Base-by-base conservation (phyloP, 495 filamentous ascomycete genomes). In the Trichoderma erinaceum region DNA sequence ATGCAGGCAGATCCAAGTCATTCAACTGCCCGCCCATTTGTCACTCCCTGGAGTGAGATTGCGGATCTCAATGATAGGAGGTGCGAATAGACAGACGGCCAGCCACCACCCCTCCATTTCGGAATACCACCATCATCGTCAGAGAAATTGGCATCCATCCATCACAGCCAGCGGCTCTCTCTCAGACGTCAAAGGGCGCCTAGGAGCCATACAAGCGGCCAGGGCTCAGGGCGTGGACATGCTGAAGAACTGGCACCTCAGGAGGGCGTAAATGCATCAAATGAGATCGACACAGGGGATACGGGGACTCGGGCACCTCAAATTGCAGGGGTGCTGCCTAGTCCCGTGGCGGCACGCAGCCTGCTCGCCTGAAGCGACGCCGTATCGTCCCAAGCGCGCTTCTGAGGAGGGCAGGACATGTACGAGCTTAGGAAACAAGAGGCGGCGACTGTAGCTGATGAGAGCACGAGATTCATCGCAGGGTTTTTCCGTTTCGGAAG, bases 401-500 rank as follows among this genome's bases (percentile, higher is more conserved):
- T 6, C n/a, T 25, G 50, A 21, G 29, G 56, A 61, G 23, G 25
- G 35, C 44, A n/a, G 44, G n/a, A 48, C 4, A n/a, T 48, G 44
- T n/a, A 16, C 44, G 25, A 29, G 16, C 16, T 8, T 11, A 13
- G 56, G 12, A 25, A 11, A 32, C 56, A 12, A 61, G 56, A 29
- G 27, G 56, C 29, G 25, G 25, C 29, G 56, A 32, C 12, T 27
- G 56, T 5, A 61, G 25, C 1, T 12, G 27, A 32, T 23, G 56
- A 32, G 25, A 32, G 56, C 3, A 29, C 56, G 12, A 61, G 27
- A 61, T 8, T 29, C 15, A 6, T 61, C 56, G 56, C 56, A 15
- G 56, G 16, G 56, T 32, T 61, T 61, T 61, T 61, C 56, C 56
- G 56, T 32, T 61, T 61, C 56, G 56, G 56, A 61, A 61, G 56